These are phyloP conservation scores for Solanum pennellii DNA, from an alignment of 257 asterid species.

Conservation along the genomic window DNA sequence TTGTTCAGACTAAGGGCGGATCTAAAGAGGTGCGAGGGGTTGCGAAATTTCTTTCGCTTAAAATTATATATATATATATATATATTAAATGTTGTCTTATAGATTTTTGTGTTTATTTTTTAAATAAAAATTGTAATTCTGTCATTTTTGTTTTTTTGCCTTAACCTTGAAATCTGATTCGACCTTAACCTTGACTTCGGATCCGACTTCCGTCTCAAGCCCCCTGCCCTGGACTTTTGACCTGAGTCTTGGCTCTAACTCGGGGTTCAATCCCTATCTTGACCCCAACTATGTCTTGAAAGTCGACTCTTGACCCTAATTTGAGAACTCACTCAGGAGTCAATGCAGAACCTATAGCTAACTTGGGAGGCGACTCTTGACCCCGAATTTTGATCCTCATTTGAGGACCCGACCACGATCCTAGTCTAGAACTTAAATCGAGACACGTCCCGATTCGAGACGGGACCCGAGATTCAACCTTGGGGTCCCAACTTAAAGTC, in stretches of 20 bases:
- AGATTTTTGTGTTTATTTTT: background rate
- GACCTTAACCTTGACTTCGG: background rate
- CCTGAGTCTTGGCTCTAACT: background rate
- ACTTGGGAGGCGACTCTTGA: background rate
- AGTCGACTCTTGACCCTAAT: fast-evolving
- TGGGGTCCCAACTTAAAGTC: background rate
- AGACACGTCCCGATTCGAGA: background rate
- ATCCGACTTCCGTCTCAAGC: fast-evolving
- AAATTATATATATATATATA: background rate
- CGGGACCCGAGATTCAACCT: background rate
- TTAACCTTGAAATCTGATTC: too few species aligned
- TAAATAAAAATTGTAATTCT: background rate
- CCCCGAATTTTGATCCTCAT: background rate
- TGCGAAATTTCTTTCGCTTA: too few species aligned
- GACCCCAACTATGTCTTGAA: fast-evolving
- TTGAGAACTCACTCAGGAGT: background rate
- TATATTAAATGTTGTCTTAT: background rate
- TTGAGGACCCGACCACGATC: background rate
- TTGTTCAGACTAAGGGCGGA: background rate
- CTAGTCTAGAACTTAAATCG: background rate
- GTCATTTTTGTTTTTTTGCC: background rate
- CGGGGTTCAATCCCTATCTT: background rate
- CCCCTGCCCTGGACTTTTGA: background rate
- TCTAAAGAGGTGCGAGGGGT: background rate
- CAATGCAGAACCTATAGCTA: fast-evolving